These are phyloP conservation scores for Pilasporangium apinafurcum DNA, from an alignment of 352 stramenopile genomes.

Conservation along the genomic window DNA sequence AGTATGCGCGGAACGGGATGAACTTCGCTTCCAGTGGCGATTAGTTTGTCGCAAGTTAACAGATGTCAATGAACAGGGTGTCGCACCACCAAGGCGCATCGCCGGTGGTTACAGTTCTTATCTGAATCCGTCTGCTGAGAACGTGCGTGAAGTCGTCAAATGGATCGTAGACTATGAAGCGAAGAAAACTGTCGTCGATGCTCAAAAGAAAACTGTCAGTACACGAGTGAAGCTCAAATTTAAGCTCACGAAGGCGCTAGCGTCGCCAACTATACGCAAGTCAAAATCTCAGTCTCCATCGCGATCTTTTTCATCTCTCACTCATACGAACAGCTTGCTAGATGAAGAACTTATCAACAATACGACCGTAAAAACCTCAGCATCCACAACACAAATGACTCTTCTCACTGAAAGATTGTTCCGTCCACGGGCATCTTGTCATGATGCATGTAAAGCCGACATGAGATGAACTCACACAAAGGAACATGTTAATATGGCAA, in stretches of 20 bases:
- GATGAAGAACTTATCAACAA: too few relatives aligned
- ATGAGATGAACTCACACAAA: too few relatives aligned
- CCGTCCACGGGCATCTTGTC: too few relatives aligned
- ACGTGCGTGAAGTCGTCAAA: constrained; percentile 32
- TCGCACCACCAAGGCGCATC: constrained; percentile 21
- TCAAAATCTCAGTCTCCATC: constrained; percentile 2
- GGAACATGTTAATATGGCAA: too few relatives aligned
- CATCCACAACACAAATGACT: too few relatives aligned
- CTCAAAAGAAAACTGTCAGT: constrained; percentile 5
- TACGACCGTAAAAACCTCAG: too few relatives aligned
- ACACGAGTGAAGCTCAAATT: constrained; percentile 24
- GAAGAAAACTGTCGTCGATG: constrained; percentile 18
- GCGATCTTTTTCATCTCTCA: too few relatives aligned
- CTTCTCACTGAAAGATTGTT: too few relatives aligned
- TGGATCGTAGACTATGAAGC: constrained; percentile 35
- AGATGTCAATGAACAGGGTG: constrained; percentile 17
- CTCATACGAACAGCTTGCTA: too few relatives aligned
- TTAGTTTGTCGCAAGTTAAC: constrained; percentile 28
- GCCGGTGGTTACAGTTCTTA: constrained; percentile 32
- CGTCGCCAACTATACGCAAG: constrained; percentile 4
- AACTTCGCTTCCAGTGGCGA: constrained; percentile 27
- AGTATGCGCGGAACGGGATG: constrained; percentile 12
- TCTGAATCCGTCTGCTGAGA: constrained; percentile 14
- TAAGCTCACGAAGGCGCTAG: constrained; percentile 23
- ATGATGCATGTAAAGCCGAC: too few relatives aligned